A percentile compares a stretch with the other conserved stretches of the same genome.
These are phyloP conservation scores for Cyclotella atomus DNA, from an alignment of 108 stramenopile genomes.

Conservation along the genomic window DNA sequence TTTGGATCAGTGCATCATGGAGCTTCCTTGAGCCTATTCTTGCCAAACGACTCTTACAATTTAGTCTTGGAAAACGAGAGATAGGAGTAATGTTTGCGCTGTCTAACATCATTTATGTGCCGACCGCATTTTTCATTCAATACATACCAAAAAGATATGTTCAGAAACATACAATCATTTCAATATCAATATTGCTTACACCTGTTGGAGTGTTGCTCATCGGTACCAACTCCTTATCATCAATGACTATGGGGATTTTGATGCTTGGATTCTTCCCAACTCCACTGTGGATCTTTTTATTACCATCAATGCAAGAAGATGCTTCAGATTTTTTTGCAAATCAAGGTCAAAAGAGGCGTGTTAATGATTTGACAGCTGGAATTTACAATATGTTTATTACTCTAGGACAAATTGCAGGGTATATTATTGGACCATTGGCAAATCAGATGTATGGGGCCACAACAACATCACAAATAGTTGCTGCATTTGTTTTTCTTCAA, in stretches of 20 bases:
- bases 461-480: slow-evolving; percentile 25
- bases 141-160: slow-evolving; percentile 19
- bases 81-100: slow-evolving; percentile 48
- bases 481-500: slow-evolving; percentile 31
- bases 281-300: slow-evolving; percentile 37
- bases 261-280: slow-evolving; percentile 39
- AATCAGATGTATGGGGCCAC: slow-evolving; percentile 27
- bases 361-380: slow-evolving; percentile 46
- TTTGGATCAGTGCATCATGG: slow-evolving; percentile 46
- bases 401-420: slow-evolving; percentile 44
- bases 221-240: slow-evolving; percentile 23
- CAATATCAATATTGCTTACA: slow-evolving; percentile 24
- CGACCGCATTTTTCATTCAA: slow-evolving; percentile 35
- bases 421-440: slow-evolving; percentile 32
- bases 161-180: slow-evolving; percentile 13
- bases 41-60: slow-evolving; percentile 22
- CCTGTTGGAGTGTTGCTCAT: slow-evolving; percentile 37
- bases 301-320: slow-evolving; percentile 51
- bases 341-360: slow-evolving; percentile 9
- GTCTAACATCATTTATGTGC: slow-evolving; percentile 42
- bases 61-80: slow-evolving; percentile 28
- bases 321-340: slow-evolving; percentile 26
- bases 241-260: slow-evolving; percentile 19
- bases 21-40: slow-evolving; percentile 40
- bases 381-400: slow-evolving; percentile 50